These are phyloP conservation scores for Juglanconis sp. DNA, from an alignment of 2,329 filamentous ascomycete species.

Conservation along the genomic window DNA sequence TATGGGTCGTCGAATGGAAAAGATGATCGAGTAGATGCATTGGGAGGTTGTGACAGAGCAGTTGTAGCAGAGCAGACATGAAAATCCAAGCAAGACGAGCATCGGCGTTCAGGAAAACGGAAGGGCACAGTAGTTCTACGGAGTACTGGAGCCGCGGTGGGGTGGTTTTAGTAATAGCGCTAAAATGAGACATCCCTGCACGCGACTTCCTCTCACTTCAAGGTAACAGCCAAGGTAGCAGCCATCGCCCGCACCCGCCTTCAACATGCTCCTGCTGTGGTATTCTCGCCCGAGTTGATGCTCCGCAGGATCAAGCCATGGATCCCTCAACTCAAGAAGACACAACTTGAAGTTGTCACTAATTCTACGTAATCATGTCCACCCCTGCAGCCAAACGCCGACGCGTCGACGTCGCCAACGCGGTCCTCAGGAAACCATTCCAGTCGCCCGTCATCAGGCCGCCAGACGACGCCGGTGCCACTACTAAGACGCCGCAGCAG, in stretches of 20 bases:
- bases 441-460: constrained; percentile 53
- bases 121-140: not conserved
- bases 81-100: not conserved
- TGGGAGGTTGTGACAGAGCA: not conserved
- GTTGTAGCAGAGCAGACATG: not conserved
- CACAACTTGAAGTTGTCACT: not conserved
- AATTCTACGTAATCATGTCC: constrained; percentile 19
- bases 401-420: constrained; percentile 54
- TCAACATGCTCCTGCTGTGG: too few species aligned
- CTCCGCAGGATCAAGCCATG: not conserved
- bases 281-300: too few species aligned
- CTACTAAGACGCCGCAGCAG: not conserved
- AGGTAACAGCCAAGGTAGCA: too few species aligned
- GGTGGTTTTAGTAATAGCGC: constrained; percentile 5
- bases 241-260: too few species aligned
- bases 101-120: constrained; percentile 1
- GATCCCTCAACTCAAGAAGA: not conserved
- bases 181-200: constrained; percentile 10
- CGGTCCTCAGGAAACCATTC: constrained; percentile 67
- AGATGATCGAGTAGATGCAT: constrained; percentile 15
- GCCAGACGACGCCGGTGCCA: not conserved
- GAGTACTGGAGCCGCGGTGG: not conserved
- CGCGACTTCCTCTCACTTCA: not conserved
- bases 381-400: constrained; percentile 57
- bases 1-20: constrained; percentile 27